Evolutionary conservation across 495 filamentous ascomycete species (phyloP).

Genomic region (Penicillium robsamsonii): DNA sequence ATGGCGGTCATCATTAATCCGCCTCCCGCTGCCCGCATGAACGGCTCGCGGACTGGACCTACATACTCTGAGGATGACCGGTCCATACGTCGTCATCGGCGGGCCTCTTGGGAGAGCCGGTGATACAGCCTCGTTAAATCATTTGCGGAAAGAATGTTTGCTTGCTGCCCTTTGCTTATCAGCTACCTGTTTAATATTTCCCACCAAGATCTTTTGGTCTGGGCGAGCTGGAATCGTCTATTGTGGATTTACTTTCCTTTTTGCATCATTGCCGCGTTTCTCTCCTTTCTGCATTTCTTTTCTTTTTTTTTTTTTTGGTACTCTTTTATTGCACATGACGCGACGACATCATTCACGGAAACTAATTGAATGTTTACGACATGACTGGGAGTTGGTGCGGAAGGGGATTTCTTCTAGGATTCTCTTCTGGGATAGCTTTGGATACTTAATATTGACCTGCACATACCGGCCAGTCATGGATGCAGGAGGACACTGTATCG

Average conservation of each 20-base stretch:
- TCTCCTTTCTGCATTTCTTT: neutral
- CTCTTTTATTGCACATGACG: slow-evolving; percentile 18
- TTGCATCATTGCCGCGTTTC: neutral
- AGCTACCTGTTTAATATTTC: neutral
- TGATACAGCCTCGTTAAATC: slow-evolving; percentile 5
- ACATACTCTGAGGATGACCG: slow-evolving; percentile 28
- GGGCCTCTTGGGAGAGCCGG: slow-evolving; percentile 37
- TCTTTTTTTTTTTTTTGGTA: slow-evolving; percentile 8
- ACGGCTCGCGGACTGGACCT: slow-evolving; percentile 25
- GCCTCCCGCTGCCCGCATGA: slow-evolving; percentile 30
- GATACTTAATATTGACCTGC: slow-evolving; percentile 11
- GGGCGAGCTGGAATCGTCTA: slow-evolving; percentile 20
- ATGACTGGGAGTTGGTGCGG: slow-evolving; percentile 2
- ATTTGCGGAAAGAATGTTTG: neutral
- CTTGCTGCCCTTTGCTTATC: neutral
- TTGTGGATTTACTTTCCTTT: neutral
- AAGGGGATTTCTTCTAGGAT: neutral
- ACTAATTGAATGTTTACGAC: slow-evolving; percentile 4
- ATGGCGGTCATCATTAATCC: slow-evolving; percentile 26
- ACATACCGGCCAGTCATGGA: neutral
- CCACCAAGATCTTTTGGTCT: neutral
- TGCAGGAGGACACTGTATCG: neutral
- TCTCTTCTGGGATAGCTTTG: neutral
- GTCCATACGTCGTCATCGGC: slow-evolving; percentile 27
- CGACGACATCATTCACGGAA: slow-evolving; percentile 16